Conservation (phyloP, 2,329 filamentous ascomycete genomes). For the Trichothecium roseum region DNA sequence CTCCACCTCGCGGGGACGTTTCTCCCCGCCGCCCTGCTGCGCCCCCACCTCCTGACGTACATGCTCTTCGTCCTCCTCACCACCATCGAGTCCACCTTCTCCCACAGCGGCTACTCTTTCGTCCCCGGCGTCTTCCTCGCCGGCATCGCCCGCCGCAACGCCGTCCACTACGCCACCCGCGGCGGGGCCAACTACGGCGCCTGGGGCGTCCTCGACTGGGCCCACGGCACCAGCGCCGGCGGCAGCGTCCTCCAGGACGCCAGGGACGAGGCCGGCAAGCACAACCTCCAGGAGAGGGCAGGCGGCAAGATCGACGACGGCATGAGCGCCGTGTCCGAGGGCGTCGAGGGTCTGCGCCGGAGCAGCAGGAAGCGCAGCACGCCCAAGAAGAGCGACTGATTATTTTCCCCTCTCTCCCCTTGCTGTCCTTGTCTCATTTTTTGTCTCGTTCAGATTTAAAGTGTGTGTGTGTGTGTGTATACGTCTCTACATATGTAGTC, state of each 20-base stretch:
- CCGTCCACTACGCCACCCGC: conserved; percentile 41
- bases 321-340: conserved; percentile 15
- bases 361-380: conserved; percentile 16
- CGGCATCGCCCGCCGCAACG: conserved; percentile 33
- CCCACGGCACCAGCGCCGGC: conserved; percentile 43
- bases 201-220: conserved; percentile 53
- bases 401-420: not conserved
- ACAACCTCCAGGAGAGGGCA: conserved; percentile 34
- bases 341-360: conserved; percentile 15
- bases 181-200: conserved; percentile 52
- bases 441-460: too few relatives aligned
- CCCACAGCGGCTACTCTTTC: conserved; percentile 57
- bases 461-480: too few relatives aligned
- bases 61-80: conserved; percentile 52
- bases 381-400: conserved; percentile 5
- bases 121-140: conserved; percentile 43
- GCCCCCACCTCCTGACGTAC: conserved; percentile 64
- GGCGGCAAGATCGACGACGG: conserved; percentile 21
- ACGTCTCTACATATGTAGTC: not conserved
- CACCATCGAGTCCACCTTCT: conserved; percentile 56
- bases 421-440: too few relatives aligned
- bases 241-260: conserved; percentile 42
- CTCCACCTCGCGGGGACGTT: conserved; percentile 55
- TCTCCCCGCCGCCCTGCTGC: conserved; percentile 52
- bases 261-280: conserved; percentile 45